These are phyloP conservation scores for Alliaria petiolata DNA, from an alignment of 345 rosid species.

Conservation along the genomic window DNA sequence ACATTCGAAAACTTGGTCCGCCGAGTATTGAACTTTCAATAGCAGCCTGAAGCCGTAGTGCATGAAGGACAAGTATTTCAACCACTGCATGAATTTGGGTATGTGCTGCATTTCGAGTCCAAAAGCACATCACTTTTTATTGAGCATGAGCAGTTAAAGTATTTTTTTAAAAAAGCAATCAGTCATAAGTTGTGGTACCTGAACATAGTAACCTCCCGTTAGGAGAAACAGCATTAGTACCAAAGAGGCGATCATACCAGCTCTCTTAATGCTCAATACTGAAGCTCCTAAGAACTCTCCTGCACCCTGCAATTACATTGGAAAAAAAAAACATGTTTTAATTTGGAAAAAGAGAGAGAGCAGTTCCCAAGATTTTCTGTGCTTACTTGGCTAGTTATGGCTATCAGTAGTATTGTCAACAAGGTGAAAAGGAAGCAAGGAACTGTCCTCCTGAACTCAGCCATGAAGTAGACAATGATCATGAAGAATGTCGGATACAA, in stretches of 20 bases:
- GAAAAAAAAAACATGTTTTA: neutral
- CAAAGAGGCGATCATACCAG: conserved; percentile 89
- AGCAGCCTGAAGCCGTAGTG: conserved; percentile 88
- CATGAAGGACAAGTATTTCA: conserved; percentile 75
- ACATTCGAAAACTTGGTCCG: conserved; percentile 67
- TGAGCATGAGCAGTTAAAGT: neutral
- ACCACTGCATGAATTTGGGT: conserved; percentile 76
- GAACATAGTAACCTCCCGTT: conserved; percentile 96
- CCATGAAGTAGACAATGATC: conserved; percentile 91
- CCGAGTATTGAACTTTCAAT: conserved; percentile 78
- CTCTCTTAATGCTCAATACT: conserved; percentile 79
- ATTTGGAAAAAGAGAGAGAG: neutral
- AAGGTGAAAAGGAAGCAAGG: conserved; percentile 84
- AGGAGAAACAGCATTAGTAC: conserved; percentile 84
- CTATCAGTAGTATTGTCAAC: conserved; percentile 59
- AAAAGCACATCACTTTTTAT: neutral
- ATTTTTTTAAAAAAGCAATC: too few relatives aligned
- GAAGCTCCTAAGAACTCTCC: conserved; percentile 94
- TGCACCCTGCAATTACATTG: conserved; percentile 49
- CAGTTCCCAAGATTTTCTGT: neutral
- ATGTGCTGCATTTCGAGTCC: conserved; percentile 61
- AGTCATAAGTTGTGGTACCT: conserved; percentile 57
- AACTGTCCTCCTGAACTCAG: conserved; percentile 79
- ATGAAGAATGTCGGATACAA: conserved; percentile 82
- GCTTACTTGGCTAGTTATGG: conserved; percentile 90